Base-by-base conservation (phyloP, 192 early-diverging fungal genomes). In the Coemansia sp. region DNA sequence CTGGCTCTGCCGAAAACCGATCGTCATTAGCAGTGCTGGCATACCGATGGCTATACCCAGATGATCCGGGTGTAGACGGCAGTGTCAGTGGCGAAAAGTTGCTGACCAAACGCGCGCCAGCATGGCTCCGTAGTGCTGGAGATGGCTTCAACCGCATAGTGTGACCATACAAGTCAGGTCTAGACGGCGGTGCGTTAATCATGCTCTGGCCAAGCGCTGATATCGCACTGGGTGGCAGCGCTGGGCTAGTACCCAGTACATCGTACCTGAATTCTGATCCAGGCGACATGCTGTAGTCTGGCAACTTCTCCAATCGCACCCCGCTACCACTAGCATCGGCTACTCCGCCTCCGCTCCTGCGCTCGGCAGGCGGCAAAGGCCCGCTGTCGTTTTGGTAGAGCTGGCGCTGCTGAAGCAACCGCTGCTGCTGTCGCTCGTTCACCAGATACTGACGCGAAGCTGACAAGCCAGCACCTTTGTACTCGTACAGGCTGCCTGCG, bases 41-140 rank as follows among this genome's bases (percentile, higher is more conserved):
- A 55, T 64, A 55, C 38, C 42, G 51, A 12, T 40, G 37, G 56
- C 60, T 64, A 37, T 51, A 65, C 6, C 19, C 57, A 36, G 59
- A 66, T 9, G 72, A 80, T 2, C 78, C 78, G 4, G 72, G 78
- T 15, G 78, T 68, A 40, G 78, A 80, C 12, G 78, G 62, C n/a
- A 80, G 38, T 4, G 78, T 80, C 31, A 80, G 46, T 42, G 78
- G 78, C 25, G 77, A 80, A 65, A 80, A 71, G 54, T 74, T 80
- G 65, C 77, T 80, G 17, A 72, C 64, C 61, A 80, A 62, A 0
- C 62, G 68, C 34, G 19, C n/a, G 19, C 70, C 60, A 3, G 71
- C 56, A 8, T 28, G 40, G 42, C 60, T 50, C 22, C 51, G 60
- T 23, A 65, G 66, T 22, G 57, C 62, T 19, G 62, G 57, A 6